phyloP scores from a whole-genome alignment of 306 rosid genomes.

The Vicia sativa region DNA sequence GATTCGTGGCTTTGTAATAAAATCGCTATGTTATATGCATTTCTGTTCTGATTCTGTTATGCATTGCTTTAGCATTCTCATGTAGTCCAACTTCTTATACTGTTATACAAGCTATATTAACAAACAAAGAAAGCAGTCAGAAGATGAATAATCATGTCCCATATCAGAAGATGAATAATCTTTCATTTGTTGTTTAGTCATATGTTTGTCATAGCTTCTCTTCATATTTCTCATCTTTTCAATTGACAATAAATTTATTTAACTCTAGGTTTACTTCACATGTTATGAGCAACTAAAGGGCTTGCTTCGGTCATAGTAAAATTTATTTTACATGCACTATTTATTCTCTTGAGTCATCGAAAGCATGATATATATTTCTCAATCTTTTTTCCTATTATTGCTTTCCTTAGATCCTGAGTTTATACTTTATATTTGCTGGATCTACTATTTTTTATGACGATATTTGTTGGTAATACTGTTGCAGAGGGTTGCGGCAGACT shows the following conservation, averaged over 20 bases:
- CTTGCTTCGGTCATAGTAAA: slow-evolving; percentile 69
- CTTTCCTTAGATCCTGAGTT: slow-evolving; percentile 32
- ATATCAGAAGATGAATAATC: slow-evolving; percentile 1
- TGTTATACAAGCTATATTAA: slow-evolving; percentile 1
- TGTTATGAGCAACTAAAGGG: slow-evolving; percentile 82
- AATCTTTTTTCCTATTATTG: neutral
- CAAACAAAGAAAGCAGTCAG: neutral
- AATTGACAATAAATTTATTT: slow-evolving; percentile 39
- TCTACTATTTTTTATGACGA: slow-evolving; percentile 19
- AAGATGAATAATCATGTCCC: neutral
- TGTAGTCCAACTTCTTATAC: slow-evolving; percentile 16
- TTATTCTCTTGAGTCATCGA: slow-evolving; percentile 31
- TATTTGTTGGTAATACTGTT: slow-evolving; percentile 26
- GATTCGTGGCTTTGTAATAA: slow-evolving; percentile 17
- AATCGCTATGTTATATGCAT: slow-evolving; percentile 8
- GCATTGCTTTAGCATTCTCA: slow-evolving; percentile 19
- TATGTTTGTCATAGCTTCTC: slow-evolving; percentile 28
- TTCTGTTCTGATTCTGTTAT: slow-evolving; percentile 12
- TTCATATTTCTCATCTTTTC: slow-evolving; percentile 32
- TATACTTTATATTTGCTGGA: slow-evolving; percentile 17
- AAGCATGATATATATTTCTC: neutral
- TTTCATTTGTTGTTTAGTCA: slow-evolving; percentile 9
- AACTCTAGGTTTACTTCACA: slow-evolving; percentile 88
- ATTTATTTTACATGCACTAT: neutral
- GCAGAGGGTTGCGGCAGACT: slow-evolving; percentile 57